Evolutionary conservation across 495 filamentous ascomycete species (phyloP).

Genomic region (Tirmania nivea): DNA sequence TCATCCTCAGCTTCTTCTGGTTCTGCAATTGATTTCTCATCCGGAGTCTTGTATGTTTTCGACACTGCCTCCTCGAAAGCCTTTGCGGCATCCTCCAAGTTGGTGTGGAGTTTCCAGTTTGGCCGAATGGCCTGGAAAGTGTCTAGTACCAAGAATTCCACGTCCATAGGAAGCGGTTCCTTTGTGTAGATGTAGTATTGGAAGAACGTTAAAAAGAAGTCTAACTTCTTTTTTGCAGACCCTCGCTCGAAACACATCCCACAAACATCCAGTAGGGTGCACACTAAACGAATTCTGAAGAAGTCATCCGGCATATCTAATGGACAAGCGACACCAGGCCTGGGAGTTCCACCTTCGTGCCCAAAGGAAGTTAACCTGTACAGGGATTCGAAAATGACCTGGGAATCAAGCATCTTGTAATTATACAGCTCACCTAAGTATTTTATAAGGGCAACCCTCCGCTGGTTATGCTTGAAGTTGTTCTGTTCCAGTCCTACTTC

Average conservation of each 20-base stretch:
- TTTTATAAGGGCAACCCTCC: slow-evolving; percentile 84
- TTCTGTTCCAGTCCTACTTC: slow-evolving; percentile 78
- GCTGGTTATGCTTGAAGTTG: slow-evolving; percentile 95
- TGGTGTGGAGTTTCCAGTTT: slow-evolving; percentile 69
- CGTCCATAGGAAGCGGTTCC: slow-evolving; percentile 80
- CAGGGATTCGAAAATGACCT: slow-evolving; percentile 83
- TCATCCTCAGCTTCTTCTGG: slow-evolving; percentile 42
- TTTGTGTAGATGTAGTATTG: slow-evolving; percentile 97
- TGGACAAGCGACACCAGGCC: slow-evolving; percentile 46
- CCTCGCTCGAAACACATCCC: slow-evolving; percentile 92
- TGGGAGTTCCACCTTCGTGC: slow-evolving; percentile 62
- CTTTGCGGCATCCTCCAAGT: slow-evolving; percentile 61
- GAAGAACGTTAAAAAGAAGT: slow-evolving; percentile 94
- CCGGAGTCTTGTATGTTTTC: slow-evolving; percentile 65
- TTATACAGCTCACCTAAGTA: slow-evolving; percentile 96
- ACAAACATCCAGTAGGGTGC: slow-evolving; percentile 80
- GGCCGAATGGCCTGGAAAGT: slow-evolving; percentile 64
- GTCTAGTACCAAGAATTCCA: slow-evolving; percentile 92
- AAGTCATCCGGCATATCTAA: slow-evolving; percentile 86
- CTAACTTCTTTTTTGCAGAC: slow-evolving; percentile 82
- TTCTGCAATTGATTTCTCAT: slow-evolving; percentile 10
- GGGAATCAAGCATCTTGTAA: slow-evolving; percentile 90
- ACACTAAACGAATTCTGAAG: slow-evolving; percentile 78
- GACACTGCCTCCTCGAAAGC: slow-evolving; percentile 71
- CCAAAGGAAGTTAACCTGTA: slow-evolving; percentile 88